phyloP scores from a whole-genome alignment of 1,139 yeast species.

The Geotrichum klebahnii region DNA sequence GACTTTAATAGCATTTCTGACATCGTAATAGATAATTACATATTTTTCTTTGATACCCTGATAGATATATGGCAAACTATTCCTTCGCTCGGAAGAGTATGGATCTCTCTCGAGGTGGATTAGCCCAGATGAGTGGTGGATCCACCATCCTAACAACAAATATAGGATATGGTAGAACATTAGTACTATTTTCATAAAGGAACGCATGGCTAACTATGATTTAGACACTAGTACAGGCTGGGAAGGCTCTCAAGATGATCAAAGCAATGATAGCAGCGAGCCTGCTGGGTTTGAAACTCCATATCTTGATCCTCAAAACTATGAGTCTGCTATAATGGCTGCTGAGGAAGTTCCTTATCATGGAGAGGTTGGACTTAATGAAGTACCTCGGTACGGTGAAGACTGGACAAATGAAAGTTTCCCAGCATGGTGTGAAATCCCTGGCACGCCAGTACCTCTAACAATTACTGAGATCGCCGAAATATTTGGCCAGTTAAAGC shows the following conservation, averaged over 20 bases:
- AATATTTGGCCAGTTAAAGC: conserved; percentile 57
- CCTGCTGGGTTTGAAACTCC: conserved; percentile 21
- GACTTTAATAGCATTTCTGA: too few species aligned
- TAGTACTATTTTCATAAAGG: background rate
- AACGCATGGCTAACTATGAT: background rate
- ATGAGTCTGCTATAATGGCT: conserved; percentile 18
- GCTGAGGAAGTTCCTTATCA: conserved; percentile 13
- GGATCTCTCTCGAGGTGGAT: conserved; percentile 14
- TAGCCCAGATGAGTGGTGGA: conserved; percentile 9
- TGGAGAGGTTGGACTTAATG: conserved; percentile 12
- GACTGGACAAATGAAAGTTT: conserved; percentile 47
- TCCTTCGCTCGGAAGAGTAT: conserved; percentile 10
- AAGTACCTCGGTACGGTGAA: conserved; percentile 33
- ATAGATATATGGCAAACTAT: conserved; percentile 8
- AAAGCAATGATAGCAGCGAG: background rate
- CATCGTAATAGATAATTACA: background rate
- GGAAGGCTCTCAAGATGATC: conserved; percentile 11
- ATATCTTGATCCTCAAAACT: conserved; percentile 10
- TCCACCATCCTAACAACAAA: conserved; percentile 8
- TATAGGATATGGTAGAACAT: conserved; percentile 16
- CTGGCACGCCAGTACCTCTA: conserved; percentile 42
- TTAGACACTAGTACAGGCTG: conserved; percentile 17
- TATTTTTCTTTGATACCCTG: background rate
- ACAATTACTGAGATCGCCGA: conserved; percentile 54
- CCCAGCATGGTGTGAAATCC: conserved; percentile 52